Conservation (phyloP, 2,329 filamentous ascomycete genomes). For the Kalmusia sp. region DNA sequence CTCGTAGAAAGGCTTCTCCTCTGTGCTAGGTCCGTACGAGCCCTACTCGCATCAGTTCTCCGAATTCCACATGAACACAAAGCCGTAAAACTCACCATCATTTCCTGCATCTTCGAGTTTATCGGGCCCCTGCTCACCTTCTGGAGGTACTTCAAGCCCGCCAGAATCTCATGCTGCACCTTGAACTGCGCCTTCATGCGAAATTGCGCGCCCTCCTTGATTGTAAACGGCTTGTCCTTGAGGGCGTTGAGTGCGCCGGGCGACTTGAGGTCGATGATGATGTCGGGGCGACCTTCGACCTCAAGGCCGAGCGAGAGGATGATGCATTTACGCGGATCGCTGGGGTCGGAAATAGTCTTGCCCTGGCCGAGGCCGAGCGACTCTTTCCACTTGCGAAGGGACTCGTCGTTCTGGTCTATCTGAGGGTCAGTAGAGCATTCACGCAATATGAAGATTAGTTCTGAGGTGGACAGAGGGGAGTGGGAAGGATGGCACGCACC, state of each 20-base stretch:
- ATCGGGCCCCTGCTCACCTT: conserved; percentile 89
- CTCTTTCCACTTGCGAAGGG: conserved; percentile 95
- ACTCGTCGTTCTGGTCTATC: conserved; percentile 79
- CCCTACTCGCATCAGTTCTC: conserved; percentile 62
- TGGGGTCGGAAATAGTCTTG: conserved; percentile 59
- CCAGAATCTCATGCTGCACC: conserved; percentile 96
- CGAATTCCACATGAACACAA: background rate
- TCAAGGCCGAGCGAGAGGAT: conserved; percentile 91
- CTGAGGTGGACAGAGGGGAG: background rate
- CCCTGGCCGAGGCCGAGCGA: conserved; percentile 84
- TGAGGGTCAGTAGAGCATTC: background rate
- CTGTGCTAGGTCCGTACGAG: conserved; percentile 91
- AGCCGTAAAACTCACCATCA: conserved; percentile 73
- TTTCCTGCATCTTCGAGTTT: conserved; percentile 92
- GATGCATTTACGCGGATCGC: conserved; percentile 88
- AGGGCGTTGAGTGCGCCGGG: conserved; percentile 77
- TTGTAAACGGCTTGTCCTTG: conserved; percentile 92
- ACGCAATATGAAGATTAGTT: background rate
- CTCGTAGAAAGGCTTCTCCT: conserved; percentile 81
- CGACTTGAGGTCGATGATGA: conserved; percentile 84
- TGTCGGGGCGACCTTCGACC: conserved; percentile 79
- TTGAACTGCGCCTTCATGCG: conserved; percentile 94
- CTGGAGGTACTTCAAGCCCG: conserved; percentile 94
- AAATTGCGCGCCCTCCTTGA: conserved; percentile 95
- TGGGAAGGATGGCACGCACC: conserved; percentile 64